Conservation (phyloP, 2,329 filamentous ascomycete genomes). For the Dendryphion nanum region DNA sequence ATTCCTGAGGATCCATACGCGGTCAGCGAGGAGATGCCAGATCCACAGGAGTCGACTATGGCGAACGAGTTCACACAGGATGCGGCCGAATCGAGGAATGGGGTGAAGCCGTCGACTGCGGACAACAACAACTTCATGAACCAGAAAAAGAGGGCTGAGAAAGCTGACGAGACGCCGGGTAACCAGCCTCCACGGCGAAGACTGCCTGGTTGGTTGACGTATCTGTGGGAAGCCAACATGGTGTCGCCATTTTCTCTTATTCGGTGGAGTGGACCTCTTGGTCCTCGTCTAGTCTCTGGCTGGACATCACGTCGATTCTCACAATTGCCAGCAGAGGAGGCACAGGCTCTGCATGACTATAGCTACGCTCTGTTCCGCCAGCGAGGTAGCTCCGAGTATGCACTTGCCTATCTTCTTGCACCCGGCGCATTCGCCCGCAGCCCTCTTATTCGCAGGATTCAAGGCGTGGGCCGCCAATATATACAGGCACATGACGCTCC, state of each 20-base stretch:
- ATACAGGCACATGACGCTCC: slow-evolving; percentile 31
- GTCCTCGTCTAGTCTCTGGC: slow-evolving; percentile 86
- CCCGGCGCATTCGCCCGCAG: slow-evolving; percentile 89
- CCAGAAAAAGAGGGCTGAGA: slow-evolving; percentile 42
- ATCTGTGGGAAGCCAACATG: slow-evolving; percentile 90
- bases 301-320: slow-evolving; percentile 94
- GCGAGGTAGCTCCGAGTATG: slow-evolving; percentile 90
- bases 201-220: slow-evolving; percentile 82
- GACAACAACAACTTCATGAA: slow-evolving; percentile 58
- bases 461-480: slow-evolving; percentile 77
- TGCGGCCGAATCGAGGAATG: slow-evolving; percentile 67
- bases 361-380: slow-evolving; percentile 93
- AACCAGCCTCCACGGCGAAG: slow-evolving; percentile 57
- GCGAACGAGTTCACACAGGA: slow-evolving; percentile 78
- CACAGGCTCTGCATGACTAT: slow-evolving; percentile 85
- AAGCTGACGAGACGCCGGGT: slow-evolving; percentile 20
- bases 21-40: slow-evolving; percentile 75
- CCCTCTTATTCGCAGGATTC: slow-evolving; percentile 83
- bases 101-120: slow-evolving; percentile 61
- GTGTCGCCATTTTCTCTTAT: slow-evolving; percentile 92
- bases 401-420: slow-evolving; percentile 85
- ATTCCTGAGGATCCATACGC: slow-evolving; percentile 94
- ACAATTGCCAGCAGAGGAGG: slow-evolving; percentile 77
- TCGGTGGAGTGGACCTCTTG: slow-evolving; percentile 82
- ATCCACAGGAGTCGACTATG: slow-evolving; percentile 69